These are phyloP conservation scores for Pestalotiopsis sp. DNA, from an alignment of 2,329 filamentous ascomycete species.

Conservation along the genomic window DNA sequence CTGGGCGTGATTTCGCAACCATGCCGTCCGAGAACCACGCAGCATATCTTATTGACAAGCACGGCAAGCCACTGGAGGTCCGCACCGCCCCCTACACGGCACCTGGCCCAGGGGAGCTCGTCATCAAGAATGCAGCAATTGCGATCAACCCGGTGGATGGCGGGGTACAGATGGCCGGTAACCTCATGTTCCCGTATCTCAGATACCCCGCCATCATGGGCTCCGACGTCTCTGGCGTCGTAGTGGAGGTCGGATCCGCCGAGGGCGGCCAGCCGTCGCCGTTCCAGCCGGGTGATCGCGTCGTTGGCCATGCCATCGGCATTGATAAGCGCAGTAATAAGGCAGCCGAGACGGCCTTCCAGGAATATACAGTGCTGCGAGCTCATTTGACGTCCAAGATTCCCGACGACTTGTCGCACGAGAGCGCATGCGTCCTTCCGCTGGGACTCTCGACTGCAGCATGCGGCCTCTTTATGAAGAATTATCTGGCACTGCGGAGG, in stretches of 20 bases:
- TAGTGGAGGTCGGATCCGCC: conserved; percentile 49
- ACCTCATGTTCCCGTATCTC: conserved; percentile 11
- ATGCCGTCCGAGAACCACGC: background rate
- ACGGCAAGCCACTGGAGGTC: background rate
- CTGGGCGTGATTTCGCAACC: too few species aligned
- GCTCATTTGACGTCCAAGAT: conserved; percentile 6
- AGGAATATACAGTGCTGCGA: background rate
- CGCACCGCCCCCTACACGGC: conserved; percentile 1
- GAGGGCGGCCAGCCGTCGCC: conserved; percentile 37
- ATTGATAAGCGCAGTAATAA: conserved; percentile 7
- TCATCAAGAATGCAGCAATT: conserved; percentile 36
- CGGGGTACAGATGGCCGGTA: conserved; percentile 43
- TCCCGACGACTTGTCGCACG: background rate
- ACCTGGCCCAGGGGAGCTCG: conserved; percentile 24
- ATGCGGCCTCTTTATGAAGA: conserved; percentile 5
- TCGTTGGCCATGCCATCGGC: conserved; percentile 52
- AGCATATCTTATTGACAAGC: background rate
- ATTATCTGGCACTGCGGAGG: conserved; percentile 19
- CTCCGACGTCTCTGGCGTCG: conserved; percentile 53
- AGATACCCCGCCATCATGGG: conserved; percentile 43
- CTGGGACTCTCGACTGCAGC: conserved; percentile 6
- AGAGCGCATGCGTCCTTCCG: conserved; percentile 6
- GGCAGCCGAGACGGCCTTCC: background rate
- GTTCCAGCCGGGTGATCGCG: conserved; percentile 51
- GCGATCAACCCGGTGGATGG: conserved; percentile 59